Evolutionary conservation across 495 filamentous ascomycete species (phyloP).

Genomic region (Xylaria nigripes): DNA sequence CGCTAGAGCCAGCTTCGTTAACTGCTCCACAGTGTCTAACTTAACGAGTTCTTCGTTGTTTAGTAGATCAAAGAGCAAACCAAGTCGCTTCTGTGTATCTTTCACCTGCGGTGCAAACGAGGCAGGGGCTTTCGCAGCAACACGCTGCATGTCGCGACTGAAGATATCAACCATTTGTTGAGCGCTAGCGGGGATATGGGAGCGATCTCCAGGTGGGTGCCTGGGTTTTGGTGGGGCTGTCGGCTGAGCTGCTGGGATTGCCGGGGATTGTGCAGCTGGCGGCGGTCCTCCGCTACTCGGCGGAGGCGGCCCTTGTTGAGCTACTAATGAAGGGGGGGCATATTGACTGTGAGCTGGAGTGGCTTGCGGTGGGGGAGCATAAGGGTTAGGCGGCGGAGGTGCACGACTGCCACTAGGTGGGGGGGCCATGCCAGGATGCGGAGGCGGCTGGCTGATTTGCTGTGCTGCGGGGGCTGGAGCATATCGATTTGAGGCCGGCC

Average conservation of each 20-base stretch:
- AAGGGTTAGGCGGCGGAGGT: conserved; percentile 48
- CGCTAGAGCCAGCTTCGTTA: conserved; percentile 54
- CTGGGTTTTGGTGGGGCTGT: conserved; percentile 41
- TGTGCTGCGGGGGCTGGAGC: conserved; percentile 66
- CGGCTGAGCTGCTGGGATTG: conserved; percentile 36
- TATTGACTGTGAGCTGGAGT: conserved; percentile 39
- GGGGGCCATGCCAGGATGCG: conserved; percentile 34
- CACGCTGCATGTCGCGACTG: conserved; percentile 73
- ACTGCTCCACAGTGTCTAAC: conserved; percentile 64
- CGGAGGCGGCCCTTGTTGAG: conserved; percentile 34
- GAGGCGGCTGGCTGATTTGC: conserved; percentile 45
- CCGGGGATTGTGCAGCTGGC: conserved; percentile 44
- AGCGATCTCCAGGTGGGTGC: conserved; percentile 79
- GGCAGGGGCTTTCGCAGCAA: conserved; percentile 72
- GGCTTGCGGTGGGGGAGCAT: conserved; percentile 45
- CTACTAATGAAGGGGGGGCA: conserved; percentile 31
- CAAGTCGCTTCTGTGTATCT: conserved; percentile 86
- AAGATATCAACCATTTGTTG: conserved; percentile 75
- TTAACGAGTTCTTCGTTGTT: conserved; percentile 90
- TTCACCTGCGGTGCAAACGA: conserved; percentile 78
- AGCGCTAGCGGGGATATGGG: conserved; percentile 73
- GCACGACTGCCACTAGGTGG: conserved; percentile 25
- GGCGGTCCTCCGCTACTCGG: conserved; percentile 40
- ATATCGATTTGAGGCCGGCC: conserved; percentile 74
- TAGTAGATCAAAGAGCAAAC: conserved; percentile 87